phyloP scores from a whole-genome alignment of 2,329 filamentous ascomycete species.

The Ophiostoma pallidulum region DNA sequence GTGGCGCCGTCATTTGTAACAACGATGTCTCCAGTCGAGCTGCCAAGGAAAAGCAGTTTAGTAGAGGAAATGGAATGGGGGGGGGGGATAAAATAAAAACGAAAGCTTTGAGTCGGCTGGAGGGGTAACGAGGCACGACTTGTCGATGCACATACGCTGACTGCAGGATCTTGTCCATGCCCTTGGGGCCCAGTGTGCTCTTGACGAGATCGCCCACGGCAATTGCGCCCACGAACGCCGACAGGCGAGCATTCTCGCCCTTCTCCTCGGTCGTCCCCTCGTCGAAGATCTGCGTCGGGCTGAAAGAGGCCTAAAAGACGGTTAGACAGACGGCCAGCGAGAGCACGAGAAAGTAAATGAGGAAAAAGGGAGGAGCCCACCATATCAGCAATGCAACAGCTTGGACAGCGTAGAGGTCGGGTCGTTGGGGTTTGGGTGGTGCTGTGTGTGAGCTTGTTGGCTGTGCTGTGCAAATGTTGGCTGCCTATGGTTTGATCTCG shows the following conservation, averaged over 20 bases:
- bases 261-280: slow-evolving; percentile 97
- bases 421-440: background rate
- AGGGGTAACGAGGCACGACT: no score
- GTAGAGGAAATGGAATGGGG: no score
- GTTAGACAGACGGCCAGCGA: background rate
- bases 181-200: slow-evolving; percentile 92
- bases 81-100: background rate
- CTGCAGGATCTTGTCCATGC: slow-evolving; percentile 98
- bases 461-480: no score
- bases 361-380: no score
- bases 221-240: slow-evolving; percentile 97
- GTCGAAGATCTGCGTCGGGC: slow-evolving; percentile 95
- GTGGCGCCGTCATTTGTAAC: slow-evolving; percentile 98
- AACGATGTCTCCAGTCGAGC: slow-evolving; percentile 92
- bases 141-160: slow-evolving; percentile 90
- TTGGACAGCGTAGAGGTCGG: no score
- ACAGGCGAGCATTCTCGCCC: slow-evolving; percentile 96
- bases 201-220: slow-evolving; percentile 96
- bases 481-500: background rate
- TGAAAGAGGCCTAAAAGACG: slow-evolving; percentile 47
- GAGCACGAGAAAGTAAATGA: no score
- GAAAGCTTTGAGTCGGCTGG: background rate
- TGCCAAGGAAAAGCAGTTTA: no score
- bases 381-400: no score
- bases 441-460: background rate